Evolutionary conservation across 225 moss, liverwort and hornwort species (phyloP).

Genomic region (Thuidium tamariscinum): DNA sequence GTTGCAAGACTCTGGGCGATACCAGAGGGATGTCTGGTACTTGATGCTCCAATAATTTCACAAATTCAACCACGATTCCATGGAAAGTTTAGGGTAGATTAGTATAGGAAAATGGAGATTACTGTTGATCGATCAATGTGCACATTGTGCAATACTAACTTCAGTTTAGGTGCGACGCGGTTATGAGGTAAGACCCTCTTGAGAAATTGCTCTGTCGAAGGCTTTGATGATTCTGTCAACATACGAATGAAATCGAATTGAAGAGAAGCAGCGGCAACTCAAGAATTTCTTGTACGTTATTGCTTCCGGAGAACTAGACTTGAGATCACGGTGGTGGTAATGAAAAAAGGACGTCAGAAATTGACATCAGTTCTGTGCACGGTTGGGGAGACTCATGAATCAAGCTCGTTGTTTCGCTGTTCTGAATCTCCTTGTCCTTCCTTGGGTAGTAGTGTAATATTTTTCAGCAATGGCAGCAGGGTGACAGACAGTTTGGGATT

Average conservation of each 20-base stretch:
- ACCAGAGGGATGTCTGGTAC: conserved; percentile 86
- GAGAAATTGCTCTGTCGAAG: background rate
- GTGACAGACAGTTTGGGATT: background rate
- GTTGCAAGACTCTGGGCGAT: conserved; percentile 61
- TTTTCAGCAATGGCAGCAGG: background rate
- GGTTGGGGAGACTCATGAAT: background rate
- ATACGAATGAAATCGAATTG: background rate
- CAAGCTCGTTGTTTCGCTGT: background rate
- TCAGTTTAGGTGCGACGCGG: background rate
- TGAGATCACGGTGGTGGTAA: background rate
- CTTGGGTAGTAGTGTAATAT: background rate
- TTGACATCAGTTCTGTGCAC: background rate
- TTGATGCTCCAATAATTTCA: background rate
- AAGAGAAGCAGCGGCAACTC: background rate
- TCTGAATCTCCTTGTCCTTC: background rate
- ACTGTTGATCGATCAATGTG: background rate
- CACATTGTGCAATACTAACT: background rate
- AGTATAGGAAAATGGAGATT: background rate
- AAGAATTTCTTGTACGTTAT: background rate
- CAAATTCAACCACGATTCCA: background rate
- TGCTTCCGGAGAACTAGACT: background rate
- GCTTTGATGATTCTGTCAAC: background rate
- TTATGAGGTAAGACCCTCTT: background rate
- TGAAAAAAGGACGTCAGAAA: background rate
- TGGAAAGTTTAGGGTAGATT: background rate